Evolutionary conservation across 345 rosid species (phyloP).

Genomic region (Salix exigua): DNA sequence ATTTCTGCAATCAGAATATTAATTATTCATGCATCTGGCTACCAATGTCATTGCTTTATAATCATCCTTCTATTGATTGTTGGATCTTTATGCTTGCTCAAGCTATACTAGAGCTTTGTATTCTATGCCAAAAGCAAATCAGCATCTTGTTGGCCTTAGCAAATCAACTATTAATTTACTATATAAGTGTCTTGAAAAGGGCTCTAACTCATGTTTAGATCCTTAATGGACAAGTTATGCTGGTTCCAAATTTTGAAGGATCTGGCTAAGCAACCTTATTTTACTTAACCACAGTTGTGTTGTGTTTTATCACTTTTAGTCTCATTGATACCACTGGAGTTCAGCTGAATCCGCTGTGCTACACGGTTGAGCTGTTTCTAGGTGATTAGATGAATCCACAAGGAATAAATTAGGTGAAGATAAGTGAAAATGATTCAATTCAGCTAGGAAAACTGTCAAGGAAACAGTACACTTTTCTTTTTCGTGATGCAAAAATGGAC

Average conservation of each 20-base stretch:
- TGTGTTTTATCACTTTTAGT: not conserved
- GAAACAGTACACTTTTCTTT: not conserved
- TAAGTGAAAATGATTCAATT: no score
- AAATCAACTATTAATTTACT: not conserved
- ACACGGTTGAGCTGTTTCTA: not conserved
- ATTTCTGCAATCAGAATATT: not conserved
- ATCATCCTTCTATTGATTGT: no score
- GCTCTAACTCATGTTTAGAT: not conserved
- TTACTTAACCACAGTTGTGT: not conserved
- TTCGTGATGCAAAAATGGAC: not conserved
- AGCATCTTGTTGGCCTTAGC: not conserved
- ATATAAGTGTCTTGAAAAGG: not conserved
- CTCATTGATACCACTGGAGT: not conserved
- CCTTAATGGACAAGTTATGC: not conserved
- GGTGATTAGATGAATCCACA: not conserved
- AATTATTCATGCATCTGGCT: not conserved
- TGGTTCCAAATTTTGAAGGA: not conserved
- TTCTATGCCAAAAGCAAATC: not conserved
- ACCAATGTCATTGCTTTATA: no score
- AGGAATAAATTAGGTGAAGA: not conserved
- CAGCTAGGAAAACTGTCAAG: not conserved
- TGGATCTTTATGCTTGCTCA: not conserved
- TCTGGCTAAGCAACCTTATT: not conserved
- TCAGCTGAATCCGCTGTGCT: not conserved
- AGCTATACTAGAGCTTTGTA: not conserved